phyloP scores from a whole-genome alignment of 2,329 filamentous ascomycete species.

The Sclerotinia sclerotiorum region DNA sequence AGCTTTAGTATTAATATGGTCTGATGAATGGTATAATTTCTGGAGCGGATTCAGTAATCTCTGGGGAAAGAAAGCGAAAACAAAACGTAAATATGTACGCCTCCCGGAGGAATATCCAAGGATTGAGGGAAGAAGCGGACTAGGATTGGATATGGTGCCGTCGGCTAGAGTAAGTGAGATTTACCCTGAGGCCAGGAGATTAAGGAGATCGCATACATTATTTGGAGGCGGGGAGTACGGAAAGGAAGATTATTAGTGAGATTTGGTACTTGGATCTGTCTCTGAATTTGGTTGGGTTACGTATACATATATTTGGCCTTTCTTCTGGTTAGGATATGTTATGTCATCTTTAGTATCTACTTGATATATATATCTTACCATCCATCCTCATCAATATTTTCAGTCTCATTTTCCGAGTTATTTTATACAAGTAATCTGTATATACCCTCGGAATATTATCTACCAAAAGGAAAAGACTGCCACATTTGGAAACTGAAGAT shows the following conservation, averaged over 20 bases:
- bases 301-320: neutral
- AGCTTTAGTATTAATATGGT: constrained; percentile 31
- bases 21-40: constrained; percentile 26
- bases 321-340: neutral
- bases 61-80: neutral
- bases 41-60: neutral
- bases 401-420: too few species aligned
- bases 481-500: too few species aligned
- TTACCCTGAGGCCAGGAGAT: neutral
- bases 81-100: neutral
- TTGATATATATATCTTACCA: too few species aligned
- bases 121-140: neutral
- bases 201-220: neutral
- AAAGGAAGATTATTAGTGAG: neutral
- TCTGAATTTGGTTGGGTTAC: neutral
- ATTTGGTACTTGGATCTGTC: neutral
- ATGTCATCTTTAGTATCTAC: too few species aligned
- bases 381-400: neutral
- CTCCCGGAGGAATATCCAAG: neutral
- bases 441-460: too few species aligned
- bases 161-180: neutral
- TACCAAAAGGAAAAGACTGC: too few species aligned
- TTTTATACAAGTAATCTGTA: too few species aligned
- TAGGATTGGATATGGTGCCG: neutral
- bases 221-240: neutral